A percentile compares a stretch with the other conserved stretches of the same genome.
Evolutionary conservation across 2,329 filamentous ascomycete genomes (phyloP).

Genomic region (Calonectria pseudoturangicola): DNA sequence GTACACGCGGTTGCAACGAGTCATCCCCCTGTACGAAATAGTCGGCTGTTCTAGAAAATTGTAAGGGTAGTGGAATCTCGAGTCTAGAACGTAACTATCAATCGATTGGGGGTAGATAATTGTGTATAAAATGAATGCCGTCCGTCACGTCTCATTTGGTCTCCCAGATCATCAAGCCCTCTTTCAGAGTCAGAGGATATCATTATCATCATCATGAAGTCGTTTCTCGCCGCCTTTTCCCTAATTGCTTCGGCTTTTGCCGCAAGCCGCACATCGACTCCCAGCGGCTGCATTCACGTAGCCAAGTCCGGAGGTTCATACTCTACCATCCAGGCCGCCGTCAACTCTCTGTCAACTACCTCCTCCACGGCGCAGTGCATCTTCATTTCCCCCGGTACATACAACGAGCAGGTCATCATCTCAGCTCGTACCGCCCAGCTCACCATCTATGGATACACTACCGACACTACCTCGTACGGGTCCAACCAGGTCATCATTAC

Average conservation of each 20-base stretch:
- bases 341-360: constrained; percentile 73
- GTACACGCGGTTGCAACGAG: background rate
- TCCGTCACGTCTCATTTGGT: background rate
- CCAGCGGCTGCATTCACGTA: constrained; percentile 71
- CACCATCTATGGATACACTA: constrained; percentile 75
- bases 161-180: background rate
- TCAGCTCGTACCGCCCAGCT: constrained; percentile 69
- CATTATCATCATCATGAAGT: constrained; percentile 49
- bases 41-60: constrained; percentile 2
- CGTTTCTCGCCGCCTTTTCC: constrained; percentile 37
- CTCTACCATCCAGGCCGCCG: constrained; percentile 70
- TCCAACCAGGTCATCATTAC: constrained; percentile 75
- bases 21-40: background rate
- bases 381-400: constrained; percentile 79
- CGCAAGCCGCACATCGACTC: constrained; percentile 61
- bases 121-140: background rate
- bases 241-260: constrained; percentile 53
- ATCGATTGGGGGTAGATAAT: too few species aligned
- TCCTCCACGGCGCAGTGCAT: constrained; percentile 72
- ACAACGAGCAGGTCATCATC: constrained; percentile 69
- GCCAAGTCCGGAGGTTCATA: constrained; percentile 61
- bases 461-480: constrained; percentile 68
- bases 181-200: background rate
- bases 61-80: background rate
- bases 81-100: too few species aligned